Percentiles rank a stretch among this genome's conserved stretches.
These are phyloP conservation scores for Tricholoma flavovirens DNA, from an alignment of 768 basidiomycete genomes.

Conservation along the genomic window DNA sequence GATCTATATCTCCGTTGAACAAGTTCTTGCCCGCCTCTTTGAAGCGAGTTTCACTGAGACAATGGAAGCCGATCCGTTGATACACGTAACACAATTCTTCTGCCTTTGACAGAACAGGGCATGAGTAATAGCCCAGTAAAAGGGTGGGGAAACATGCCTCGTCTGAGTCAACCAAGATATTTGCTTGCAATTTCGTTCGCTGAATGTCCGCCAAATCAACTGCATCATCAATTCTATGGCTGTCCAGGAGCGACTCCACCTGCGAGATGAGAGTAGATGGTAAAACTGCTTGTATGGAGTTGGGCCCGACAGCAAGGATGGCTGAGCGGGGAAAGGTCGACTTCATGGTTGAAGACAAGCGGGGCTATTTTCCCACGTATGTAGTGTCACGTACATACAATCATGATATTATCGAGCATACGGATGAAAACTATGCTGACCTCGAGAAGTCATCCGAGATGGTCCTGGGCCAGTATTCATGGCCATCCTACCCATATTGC, in stretches of 20 bases:
- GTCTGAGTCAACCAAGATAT: slow-evolving; percentile 46
- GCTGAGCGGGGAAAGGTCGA: slow-evolving; percentile 60
- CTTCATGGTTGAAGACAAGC: slow-evolving; percentile 6
- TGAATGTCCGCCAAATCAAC: slow-evolving; percentile 56
- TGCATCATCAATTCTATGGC: slow-evolving; percentile 60
- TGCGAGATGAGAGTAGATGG: slow-evolving; percentile 71
- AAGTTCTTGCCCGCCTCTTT: slow-evolving; percentile 77
- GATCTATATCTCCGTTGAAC: slow-evolving; percentile 77
- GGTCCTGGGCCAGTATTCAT: slow-evolving; percentile 42
- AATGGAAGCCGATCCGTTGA: slow-evolving; percentile 76
- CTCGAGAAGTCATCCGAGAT: slow-evolving; percentile 41
- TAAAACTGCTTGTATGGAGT: slow-evolving; percentile 59
- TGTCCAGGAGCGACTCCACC: slow-evolving; percentile 61
- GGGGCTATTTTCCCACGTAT: neutral
- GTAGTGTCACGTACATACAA: neutral
- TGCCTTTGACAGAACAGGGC: slow-evolving; percentile 27
- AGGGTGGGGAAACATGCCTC: slow-evolving; percentile 35
- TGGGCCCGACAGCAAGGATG: slow-evolving; percentile 56
- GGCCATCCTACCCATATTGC: slow-evolving; percentile 31
- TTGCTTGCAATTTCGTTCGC: slow-evolving; percentile 49
- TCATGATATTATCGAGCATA: slow-evolving; percentile 42
- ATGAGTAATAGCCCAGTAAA: neutral
- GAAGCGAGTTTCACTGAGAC: slow-evolving; percentile 74
- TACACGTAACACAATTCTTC: slow-evolving; percentile 76
- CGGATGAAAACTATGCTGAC: slow-evolving; percentile 61